Base-by-base conservation (phyloP, 345 rosid genomes). In the Turritis glabra region DNA sequence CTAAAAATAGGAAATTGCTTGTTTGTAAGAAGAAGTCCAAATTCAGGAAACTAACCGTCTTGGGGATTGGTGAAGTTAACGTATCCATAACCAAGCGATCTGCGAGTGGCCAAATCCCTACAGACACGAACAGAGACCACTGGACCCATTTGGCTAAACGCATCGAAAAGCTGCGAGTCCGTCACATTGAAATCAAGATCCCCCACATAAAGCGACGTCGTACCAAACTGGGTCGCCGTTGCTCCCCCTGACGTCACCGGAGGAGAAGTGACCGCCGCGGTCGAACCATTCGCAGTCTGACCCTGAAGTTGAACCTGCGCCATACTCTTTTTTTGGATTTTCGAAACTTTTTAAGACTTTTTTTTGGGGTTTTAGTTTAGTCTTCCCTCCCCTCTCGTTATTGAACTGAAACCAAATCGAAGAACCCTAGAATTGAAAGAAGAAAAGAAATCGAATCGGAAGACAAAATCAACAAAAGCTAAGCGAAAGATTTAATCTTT, bases 331-430 rank as follows among this genome's bases (percentile, higher is more conserved):
- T 72, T 66, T 47, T 9, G 30, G 67, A 6, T 47, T 74, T 74
- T 66, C 12, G 5, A 66, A 55, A 32, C 19, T 46, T 74, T 74
- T 74, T 55, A 35, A 35, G 4, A 13, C 18, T 66, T 68, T 55
- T 41, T 72, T 43, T 52, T 23, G 48, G 79, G 69, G 65, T 83
- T 76, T 73, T 67, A 26, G 52, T 5, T 5, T 9, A 56, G 47
- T 78, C 92, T 86, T 90, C 96, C 90, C 95, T 87, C 95, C 87
- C 91, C 97, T 89, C 97, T 80, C 79, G 76, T 87, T 83, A 83
- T 81, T 75, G 78, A 64, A 74, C 50, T 54, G 60, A 60, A 77
- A 77, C 21, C 25, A 37, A 78, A 78, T 29, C 71, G n/a, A 52
- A 77, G 79, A 83, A 37, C 77, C 78, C 75, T 77, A 77, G 53